These are phyloP conservation scores for Agaricales sp. DNA, from an alignment of 1,284 basidiomycete species.

Conservation along the genomic window DNA sequence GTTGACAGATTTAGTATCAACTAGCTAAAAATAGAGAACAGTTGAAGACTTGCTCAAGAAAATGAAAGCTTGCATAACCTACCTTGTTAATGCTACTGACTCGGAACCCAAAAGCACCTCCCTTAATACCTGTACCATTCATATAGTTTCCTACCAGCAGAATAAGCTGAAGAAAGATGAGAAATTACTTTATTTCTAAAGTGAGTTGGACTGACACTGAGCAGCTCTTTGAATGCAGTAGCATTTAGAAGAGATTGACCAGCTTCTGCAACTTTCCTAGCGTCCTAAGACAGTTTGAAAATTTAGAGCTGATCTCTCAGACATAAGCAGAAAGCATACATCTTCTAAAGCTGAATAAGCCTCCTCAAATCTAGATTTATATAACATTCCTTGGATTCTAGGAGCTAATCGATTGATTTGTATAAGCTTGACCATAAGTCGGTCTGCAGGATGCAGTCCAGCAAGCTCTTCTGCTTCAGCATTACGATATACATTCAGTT, in stretches of 20 bases:
- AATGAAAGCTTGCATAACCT: slow-evolving; percentile 6
- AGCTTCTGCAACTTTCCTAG: slow-evolving; percentile 73
- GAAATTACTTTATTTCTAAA: slow-evolving; percentile 12
- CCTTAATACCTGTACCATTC: slow-evolving; percentile 95
- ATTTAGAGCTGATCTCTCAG: slow-evolving; percentile 5
- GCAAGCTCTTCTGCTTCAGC: slow-evolving; percentile 83
- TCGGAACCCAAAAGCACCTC: slow-evolving; percentile 95
- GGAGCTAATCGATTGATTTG: slow-evolving; percentile 90
- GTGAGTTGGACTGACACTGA: slow-evolving; percentile 45
- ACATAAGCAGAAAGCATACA: slow-evolving; percentile 26
- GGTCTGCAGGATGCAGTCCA: slow-evolving; percentile 86
- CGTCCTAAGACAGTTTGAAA: slow-evolving; percentile 38
- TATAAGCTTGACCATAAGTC: slow-evolving; percentile 94
- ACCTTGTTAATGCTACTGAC: slow-evolving; percentile 97
- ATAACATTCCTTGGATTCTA: slow-evolving; percentile 92
- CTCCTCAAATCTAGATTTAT: slow-evolving; percentile 80
- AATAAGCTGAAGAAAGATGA: slow-evolving; percentile 52
- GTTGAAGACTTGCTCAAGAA: neutral
- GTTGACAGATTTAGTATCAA: slow-evolving; percentile 94
- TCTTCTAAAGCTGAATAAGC: slow-evolving; percentile 67
- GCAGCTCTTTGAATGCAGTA: slow-evolving; percentile 77
- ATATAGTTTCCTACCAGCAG: slow-evolving; percentile 96
- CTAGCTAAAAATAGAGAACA: slow-evolving; percentile 47
- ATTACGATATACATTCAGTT: slow-evolving; percentile 86
- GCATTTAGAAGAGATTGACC: slow-evolving; percentile 70